Base-by-base conservation (phyloP, 176 grass and related monocot species). In the Hordeum marinum region DNA sequence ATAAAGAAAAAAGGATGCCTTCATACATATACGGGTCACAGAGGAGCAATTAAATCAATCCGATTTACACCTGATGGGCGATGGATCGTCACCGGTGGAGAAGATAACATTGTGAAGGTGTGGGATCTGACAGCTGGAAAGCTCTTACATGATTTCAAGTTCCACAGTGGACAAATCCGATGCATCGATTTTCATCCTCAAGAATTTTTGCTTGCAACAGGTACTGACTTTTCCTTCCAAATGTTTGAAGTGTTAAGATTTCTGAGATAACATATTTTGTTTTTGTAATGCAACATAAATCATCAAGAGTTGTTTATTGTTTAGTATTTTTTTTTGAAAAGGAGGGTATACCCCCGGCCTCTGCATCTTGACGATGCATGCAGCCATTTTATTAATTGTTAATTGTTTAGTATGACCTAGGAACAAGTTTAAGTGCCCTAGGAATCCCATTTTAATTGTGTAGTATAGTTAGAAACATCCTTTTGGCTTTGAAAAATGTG, bases 101-200 rank as follows among this genome's bases (percentile, higher is more conserved):
- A 93, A 75, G 96, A 98, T 90, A 98, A 92, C 78, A 64, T 86
- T 78, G 93, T 98, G 50, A 98, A 98, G 84, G 79, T 98, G 40
- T 98, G 96, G 96, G 96, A 98, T 94, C 81, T 98, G 78, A 98
- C 96, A 76, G 96, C 96, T 77, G 96, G 96, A 85, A 98, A 98
- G 76, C 89, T 95, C 65, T 68, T 98, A 45, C 96, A 98, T 86
- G 96, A 98, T 87, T 98, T 98, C 87, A 94, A 95, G 84, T 98
- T 94, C 25, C 96, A 98, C 75, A 90, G 66, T 29, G 96, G 93
- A 35, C 84, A 57, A 84, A 90, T 98, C 68, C 70, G 76, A 63
- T 95, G 91, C 63, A 95, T 98, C 35, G 82, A 95, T 83, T 98
- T 98, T 72, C 96, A 98, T 61, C 93, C 96, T 68, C 89, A 98